A percentile compares a stretch with the other conserved stretches of the same genome.
Conservation (phyloP, 345 rosid species). For the Moricandia moricandioides region DNA sequence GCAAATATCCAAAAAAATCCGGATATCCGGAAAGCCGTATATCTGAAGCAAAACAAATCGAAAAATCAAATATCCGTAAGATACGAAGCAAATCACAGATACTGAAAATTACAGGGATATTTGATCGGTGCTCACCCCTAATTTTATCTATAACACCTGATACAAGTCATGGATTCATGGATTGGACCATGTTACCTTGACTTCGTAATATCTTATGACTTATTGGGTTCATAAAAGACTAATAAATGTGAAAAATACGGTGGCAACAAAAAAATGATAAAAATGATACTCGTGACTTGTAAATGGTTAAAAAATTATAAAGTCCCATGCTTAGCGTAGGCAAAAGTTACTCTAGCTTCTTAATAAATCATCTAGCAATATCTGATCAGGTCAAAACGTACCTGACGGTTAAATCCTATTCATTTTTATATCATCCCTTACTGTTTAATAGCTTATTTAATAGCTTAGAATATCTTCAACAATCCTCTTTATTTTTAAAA, state of each 20-base stretch:
- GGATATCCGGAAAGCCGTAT: too few species aligned
- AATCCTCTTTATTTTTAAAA: too few species aligned
- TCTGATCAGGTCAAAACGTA: neutral
- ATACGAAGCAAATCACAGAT: too few species aligned
- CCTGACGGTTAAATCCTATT: conserved; percentile 5
- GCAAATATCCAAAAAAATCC: too few species aligned
- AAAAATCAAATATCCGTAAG: too few species aligned
- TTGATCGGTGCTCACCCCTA: too few species aligned
- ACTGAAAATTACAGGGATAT: too few species aligned
- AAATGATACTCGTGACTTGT: conserved; percentile 10
- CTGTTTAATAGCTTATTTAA: too few species aligned
- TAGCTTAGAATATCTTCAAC: too few species aligned
- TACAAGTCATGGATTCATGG: too few species aligned
- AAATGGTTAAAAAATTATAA: neutral
- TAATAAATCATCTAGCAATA: neutral
- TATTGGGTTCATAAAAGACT: neutral
- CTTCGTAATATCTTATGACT: neutral
- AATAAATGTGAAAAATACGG: neutral
- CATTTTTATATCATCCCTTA: neutral
- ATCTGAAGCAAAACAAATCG: too few species aligned
- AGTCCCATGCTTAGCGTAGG: conserved; percentile 21
- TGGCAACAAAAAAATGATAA: neutral
- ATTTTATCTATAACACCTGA: too few species aligned
- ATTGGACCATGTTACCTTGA: neutral
- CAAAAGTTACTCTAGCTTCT: conserved; percentile 9